Base-by-base conservation (phyloP, 768 basidiomycete species). In the Thelephora ganbajun region DNA sequence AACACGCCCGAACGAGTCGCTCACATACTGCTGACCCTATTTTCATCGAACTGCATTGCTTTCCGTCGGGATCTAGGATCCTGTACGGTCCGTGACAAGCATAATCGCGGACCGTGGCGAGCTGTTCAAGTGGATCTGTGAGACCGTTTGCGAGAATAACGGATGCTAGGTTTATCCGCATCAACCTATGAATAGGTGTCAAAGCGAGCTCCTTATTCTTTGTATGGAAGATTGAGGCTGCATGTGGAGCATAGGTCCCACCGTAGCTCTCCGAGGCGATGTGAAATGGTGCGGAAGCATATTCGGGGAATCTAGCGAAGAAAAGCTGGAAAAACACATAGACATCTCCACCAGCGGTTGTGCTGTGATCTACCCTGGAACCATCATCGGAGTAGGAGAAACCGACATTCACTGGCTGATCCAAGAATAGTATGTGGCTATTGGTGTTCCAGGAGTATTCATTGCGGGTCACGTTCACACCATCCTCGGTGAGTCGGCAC, bases 311-410 rank as follows among this genome's bases (percentile, higher is more conserved):
- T 36, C 80, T 72, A n/a, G 67, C 65, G 49, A 88, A 65, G 76
- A 90, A 91, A 37, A 91, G 72, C 55, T 87, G 72, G 42, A 87
- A 68, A 71, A 89, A 89, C 3, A 81, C 80, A 60, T 85, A 83
- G 11, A 99, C 90, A 51, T 98, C 93, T 63, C 85, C 74, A 16
- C 87, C 94, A 2, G 90, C 90, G 18, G 80, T 79, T 3, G 89
- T 89, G 47, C 81, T 85, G 41, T 74, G 87, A 63, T 79, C 74
- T 44, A 97, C 84, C 1, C 70, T 73, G 1, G 77, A 79, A 34
- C 80, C 80, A 35, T 84, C 80, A 11, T 81, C 76, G 1, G 79
- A 74, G 59, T 93, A 97, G 0, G 88, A 92, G 66, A 74, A 94
- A 33, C 94, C 93, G 34, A 96, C 93, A 48, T 83, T 79, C 54